A percentile compares a stretch with the other conserved stretches of the same genome.
These are phyloP conservation scores for Myxozyma vanderwaltii DNA, from an alignment of 805 yeast species.

Conservation along the genomic window DNA sequence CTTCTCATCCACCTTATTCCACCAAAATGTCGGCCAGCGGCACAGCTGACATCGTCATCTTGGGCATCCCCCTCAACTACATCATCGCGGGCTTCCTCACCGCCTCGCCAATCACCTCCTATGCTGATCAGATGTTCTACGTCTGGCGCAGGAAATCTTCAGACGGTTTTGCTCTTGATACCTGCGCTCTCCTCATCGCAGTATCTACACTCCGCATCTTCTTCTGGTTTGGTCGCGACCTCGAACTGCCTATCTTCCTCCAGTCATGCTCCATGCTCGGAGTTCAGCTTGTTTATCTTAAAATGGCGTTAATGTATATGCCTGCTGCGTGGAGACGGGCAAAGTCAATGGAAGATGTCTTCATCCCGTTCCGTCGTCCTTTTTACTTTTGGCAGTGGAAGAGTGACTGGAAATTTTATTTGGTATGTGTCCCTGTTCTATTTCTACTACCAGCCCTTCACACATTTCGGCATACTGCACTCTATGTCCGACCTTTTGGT, in stretches of 20 bases:
- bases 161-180: slow-evolving; percentile 85
- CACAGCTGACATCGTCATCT: slow-evolving; percentile 48
- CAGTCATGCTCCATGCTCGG: slow-evolving; percentile 85
- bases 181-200: slow-evolving; percentile 86
- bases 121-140: slow-evolving; percentile 77
- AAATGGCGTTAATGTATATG: slow-evolving; percentile 54
- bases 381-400: slow-evolving; percentile 87
- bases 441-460: too few species aligned
- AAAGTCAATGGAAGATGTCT: slow-evolving; percentile 23
- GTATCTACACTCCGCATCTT: slow-evolving; percentile 72
- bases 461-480: too few species aligned
- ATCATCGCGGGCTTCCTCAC: slow-evolving; percentile 67
- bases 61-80: slow-evolving; percentile 54
- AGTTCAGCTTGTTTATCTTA: slow-evolving; percentile 67
- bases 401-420: slow-evolving; percentile 52
- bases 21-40: slow-evolving; percentile 13
- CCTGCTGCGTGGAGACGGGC: slow-evolving; percentile 32
- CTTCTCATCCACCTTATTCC: background rate
- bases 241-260: slow-evolving; percentile 72
- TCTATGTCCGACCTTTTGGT: background rate
- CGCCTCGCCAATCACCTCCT: slow-evolving; percentile 82
- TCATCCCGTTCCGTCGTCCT: slow-evolving; percentile 49
- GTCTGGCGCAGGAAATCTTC: slow-evolving; percentile 66
- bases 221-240: slow-evolving; percentile 78
- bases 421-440: slow-evolving; percentile 12